Evolutionary conservation across 768 basidiomycete genomes (phyloP).

Genomic region (Pleurotus salmoneostramineus): DNA sequence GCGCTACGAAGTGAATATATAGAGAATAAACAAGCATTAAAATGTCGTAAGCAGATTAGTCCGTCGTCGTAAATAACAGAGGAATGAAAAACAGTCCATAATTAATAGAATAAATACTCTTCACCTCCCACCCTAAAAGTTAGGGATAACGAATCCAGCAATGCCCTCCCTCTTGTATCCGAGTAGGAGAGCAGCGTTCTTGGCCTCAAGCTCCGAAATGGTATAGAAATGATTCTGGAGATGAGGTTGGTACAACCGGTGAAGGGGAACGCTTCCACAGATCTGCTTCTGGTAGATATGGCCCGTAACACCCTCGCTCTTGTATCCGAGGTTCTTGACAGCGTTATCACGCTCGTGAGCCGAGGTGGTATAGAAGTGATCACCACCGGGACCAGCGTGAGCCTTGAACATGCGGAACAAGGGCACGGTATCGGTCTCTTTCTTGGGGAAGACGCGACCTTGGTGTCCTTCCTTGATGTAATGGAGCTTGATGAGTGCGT

Average conservation of each 20-base stretch:
- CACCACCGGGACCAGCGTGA: constrained; percentile 2
- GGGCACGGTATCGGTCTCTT: constrained; percentile 7
- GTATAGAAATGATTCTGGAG: constrained; percentile 4
- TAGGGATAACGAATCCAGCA: constrained; percentile 1
- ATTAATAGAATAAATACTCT: too few species aligned
- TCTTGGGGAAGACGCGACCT: constrained; percentile 8
- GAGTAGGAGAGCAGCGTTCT: not conserved
- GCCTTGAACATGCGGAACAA: constrained; percentile 10
- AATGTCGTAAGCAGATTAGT: not conserved
- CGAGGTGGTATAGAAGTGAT: constrained; percentile 8
- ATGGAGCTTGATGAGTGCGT: not conserved
- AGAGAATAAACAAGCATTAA: not conserved
- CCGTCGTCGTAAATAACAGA: not conserved
- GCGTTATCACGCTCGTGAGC: constrained; percentile 5
- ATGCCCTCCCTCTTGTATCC: not conserved
- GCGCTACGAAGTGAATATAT: too few species aligned
- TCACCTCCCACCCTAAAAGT: not conserved
- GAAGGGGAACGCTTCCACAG: constrained; percentile 1
- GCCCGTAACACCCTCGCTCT: not conserved
- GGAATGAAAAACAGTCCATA: not conserved
- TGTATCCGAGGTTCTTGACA: not conserved
- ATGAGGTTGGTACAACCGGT: not conserved
- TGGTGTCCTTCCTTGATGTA: not conserved
- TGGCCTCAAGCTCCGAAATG: not conserved
- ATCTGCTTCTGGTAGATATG: constrained; percentile 3